phyloP scores from a whole-genome alignment of 257 asterid genomes.

The Gentiana straminea region DNA sequence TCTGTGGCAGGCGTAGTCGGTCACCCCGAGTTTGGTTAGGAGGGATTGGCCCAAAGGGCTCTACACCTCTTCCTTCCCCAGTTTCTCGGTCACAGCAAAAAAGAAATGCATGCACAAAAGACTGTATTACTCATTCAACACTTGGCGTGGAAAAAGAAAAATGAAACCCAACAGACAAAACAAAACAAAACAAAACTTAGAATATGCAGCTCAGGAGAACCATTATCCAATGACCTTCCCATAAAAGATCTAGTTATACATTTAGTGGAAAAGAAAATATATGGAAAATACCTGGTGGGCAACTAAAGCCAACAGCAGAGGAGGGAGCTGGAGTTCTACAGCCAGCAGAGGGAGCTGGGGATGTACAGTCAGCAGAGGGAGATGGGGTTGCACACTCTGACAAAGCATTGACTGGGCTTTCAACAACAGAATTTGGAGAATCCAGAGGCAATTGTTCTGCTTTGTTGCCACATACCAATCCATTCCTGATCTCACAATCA shows the following conservation, averaged over 20 bases:
- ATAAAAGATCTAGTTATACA: background rate
- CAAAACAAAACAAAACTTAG: background rate
- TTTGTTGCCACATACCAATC: constrained; percentile 23
- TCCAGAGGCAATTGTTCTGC: constrained; percentile 33
- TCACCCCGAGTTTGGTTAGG: too few species aligned
- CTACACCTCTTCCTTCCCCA: too few species aligned
- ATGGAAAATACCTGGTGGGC: constrained; percentile 61
- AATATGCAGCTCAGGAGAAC: background rate
- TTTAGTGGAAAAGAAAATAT: background rate
- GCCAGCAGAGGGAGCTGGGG: constrained; percentile 68
- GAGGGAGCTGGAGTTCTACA: constrained; percentile 55
- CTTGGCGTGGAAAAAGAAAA: background rate
- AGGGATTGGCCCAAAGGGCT: too few species aligned
- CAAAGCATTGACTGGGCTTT: constrained; percentile 50
- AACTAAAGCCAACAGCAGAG: constrained; percentile 77
- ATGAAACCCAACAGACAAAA: background rate
- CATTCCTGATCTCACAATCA: constrained; percentile 28
- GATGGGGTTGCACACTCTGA: constrained; percentile 60
- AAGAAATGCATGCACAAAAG: too few species aligned
- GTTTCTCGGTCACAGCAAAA: too few species aligned
- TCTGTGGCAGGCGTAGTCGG: too few species aligned
- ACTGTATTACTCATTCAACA: background rate
- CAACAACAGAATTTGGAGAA: constrained; percentile 30
- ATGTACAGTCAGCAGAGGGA: constrained; percentile 43
- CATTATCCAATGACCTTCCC: background rate